Percentiles rank a stretch among this genome's conserved stretches.
Evolutionary conservation across 106 monocot species (phyloP).

Genomic region (Allium cepa): DNA sequence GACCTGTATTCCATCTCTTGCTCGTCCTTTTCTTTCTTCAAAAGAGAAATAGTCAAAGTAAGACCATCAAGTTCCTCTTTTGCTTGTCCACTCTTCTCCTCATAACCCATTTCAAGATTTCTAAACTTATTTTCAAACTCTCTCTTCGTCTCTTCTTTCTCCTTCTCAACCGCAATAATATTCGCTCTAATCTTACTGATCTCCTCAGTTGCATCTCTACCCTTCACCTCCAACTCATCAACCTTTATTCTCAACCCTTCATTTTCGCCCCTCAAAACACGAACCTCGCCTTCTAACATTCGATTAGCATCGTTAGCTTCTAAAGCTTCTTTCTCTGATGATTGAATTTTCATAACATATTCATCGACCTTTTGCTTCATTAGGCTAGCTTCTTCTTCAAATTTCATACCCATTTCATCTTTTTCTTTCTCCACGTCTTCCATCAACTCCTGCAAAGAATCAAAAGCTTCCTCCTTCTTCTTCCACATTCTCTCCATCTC

Average conservation of each 20-base stretch:
- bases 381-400: not conserved
- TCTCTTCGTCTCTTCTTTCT: not conserved
- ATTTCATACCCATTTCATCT: not conserved
- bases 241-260: not conserved
- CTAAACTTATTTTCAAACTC: not conserved
- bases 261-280: slow-evolving; percentile 9
- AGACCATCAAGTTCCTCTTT: not conserved
- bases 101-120: not conserved
- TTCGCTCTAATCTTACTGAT: not conserved
- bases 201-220: not conserved
- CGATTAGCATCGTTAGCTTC: not conserved
- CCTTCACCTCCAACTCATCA: not conserved
- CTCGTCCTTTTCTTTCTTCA: slow-evolving; percentile 9
- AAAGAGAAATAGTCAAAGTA: not conserved
- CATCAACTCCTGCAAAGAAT: slow-evolving; percentile 6
- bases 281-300: not conserved
- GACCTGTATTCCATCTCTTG: not conserved
- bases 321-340: slow-evolving; percentile 7
- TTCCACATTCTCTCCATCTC: slow-evolving; percentile 5
- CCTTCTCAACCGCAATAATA: slow-evolving; percentile 2
- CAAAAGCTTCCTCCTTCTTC: slow-evolving; percentile 3
- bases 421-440: not conserved
- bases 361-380: not conserved
- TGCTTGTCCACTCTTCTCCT: not conserved
- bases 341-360: not conserved